Evolutionary conservation across 1,139 yeast genomes (phyloP), one percentile per base, ranked within the genome.

Genomic region (Debaryomyces subglobosus): DNA sequence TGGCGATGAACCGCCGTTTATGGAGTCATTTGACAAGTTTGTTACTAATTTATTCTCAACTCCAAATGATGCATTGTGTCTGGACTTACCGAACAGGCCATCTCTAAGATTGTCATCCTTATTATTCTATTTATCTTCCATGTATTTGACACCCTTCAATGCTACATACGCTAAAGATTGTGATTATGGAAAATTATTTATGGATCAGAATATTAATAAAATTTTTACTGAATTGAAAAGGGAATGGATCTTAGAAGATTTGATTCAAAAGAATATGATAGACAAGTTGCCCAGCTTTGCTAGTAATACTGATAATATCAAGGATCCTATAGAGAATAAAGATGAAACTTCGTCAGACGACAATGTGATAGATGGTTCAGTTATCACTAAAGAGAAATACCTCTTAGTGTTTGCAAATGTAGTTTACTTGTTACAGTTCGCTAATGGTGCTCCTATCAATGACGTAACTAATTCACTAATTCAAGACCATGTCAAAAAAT

Each of bases 211-310:
- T 10, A 51, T 58, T 8, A 60, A 50, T 16, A 47, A 48, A 0
- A 40, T 51, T 2, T 74, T 71, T 48, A 49, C 56, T 4, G 39
- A 47, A 9, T 45, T 53, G 13, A 73, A 73, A 52, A 65, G 68
- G 45, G 49, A 60, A 9, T 72, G 77, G 77, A 40, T 62, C 15
- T 23, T 58, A n/a, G 36, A 49, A 8, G 43, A 38, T 8, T 40
- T 58, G 27, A 40, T 55, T 2, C 48, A 49, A 0, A 39, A 38
- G 23, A 50, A 34, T 3, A 43, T 52, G 15, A 15, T 40, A 13
- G 13, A 41, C 32, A 13, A 41, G 24, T 32, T 47, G 45, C 32
- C 27, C 2, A 4, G 21, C 8, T 10, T 6, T 21, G 15, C 23
- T 16, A 37, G 43, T 21, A 10, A 30, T 9, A 40, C 38, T 13